Conservation (phyloP, 2,329 filamentous ascomycete genomes). For the Xylariaceae sp. region DNA sequence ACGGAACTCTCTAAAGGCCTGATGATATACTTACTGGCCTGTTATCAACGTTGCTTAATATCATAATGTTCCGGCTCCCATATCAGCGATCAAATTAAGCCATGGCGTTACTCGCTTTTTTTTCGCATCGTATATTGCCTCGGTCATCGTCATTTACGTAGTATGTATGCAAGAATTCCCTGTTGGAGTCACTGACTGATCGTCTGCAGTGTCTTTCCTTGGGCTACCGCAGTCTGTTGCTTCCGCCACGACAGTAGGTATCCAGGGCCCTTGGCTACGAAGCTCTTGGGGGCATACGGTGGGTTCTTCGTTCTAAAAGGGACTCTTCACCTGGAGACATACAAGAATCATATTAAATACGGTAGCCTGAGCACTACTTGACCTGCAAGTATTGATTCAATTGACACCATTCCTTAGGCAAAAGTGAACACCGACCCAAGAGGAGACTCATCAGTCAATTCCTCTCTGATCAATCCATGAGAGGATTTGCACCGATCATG, state of each 20-base stretch:
- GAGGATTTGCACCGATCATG: constrained; percentile 21
- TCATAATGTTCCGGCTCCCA: no score
- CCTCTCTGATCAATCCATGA: constrained; percentile 16
- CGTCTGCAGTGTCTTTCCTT: not conserved
- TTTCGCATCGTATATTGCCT: no score
- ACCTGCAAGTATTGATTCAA: not conserved
- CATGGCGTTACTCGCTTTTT: no score
- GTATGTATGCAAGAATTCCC: no score
- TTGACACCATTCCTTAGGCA: constrained; percentile 18
- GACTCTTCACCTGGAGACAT: constrained; percentile 15
- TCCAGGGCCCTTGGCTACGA: constrained; percentile 19
- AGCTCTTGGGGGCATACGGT: constrained; percentile 18
- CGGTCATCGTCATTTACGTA: no score
- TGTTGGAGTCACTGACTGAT: no score
- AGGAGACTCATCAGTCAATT: constrained; percentile 15
- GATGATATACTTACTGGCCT: no score
- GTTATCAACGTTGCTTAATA: no score
- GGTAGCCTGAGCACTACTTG: constrained; percentile 1
- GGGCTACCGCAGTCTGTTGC: constrained; percentile 11
- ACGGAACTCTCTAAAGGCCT: no score
- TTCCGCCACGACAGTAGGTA: constrained; percentile 16
- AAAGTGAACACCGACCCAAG: constrained; percentile 14
- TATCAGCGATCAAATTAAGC: no score
- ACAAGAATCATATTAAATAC: constrained; percentile 14
- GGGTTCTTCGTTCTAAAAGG: constrained; percentile 16